Evolutionary conservation across 805 yeast species (phyloP).

Genomic region (Candida sonorensis): DNA sequence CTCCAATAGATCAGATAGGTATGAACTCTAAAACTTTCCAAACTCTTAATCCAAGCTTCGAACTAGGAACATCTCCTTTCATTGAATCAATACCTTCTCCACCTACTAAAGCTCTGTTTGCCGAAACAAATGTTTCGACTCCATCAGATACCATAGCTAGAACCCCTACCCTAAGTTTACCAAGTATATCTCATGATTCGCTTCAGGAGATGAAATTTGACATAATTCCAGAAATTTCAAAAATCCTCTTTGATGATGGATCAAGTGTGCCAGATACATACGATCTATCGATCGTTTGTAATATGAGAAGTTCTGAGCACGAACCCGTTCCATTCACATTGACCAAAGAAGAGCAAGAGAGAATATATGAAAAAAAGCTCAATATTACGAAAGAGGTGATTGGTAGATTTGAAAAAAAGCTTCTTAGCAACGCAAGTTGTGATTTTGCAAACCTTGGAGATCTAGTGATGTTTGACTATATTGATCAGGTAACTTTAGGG

Average conservation of each 20-base stretch:
- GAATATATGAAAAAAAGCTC: slow-evolving; percentile 13
- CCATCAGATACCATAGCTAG: background rate
- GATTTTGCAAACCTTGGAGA: slow-evolving; percentile 20
- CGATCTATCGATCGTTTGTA: slow-evolving; percentile 20
- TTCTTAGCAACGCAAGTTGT: slow-evolving; percentile 5
- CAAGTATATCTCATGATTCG: slow-evolving; percentile 3
- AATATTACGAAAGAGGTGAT: slow-evolving; percentile 17
- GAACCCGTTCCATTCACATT: slow-evolving; percentile 17
- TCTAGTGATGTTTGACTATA: slow-evolving; percentile 20
- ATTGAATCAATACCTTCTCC: slow-evolving; percentile 8
- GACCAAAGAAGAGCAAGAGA: slow-evolving; percentile 11
- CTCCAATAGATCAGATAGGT: slow-evolving; percentile 22
- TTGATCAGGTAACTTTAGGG: slow-evolving; percentile 9
- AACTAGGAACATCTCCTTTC: background rate
- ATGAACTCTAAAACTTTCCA: slow-evolving; percentile 1
- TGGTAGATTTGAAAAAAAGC: slow-evolving; percentile 10
- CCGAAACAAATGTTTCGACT: slow-evolving; percentile 7
- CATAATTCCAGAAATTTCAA: slow-evolving; percentile 21
- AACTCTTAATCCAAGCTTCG: background rate
- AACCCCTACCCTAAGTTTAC: background rate
- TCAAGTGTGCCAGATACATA: slow-evolving; percentile 9
- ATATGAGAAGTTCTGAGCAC: slow-evolving; percentile 18
- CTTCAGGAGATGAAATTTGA: slow-evolving; percentile 17
- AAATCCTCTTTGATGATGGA: slow-evolving; percentile 12
- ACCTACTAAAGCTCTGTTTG: slow-evolving; percentile 6